These are phyloP conservation scores for Pleurotus sapidus DNA, from an alignment of 768 basidiomycete species.

Conservation along the genomic window DNA sequence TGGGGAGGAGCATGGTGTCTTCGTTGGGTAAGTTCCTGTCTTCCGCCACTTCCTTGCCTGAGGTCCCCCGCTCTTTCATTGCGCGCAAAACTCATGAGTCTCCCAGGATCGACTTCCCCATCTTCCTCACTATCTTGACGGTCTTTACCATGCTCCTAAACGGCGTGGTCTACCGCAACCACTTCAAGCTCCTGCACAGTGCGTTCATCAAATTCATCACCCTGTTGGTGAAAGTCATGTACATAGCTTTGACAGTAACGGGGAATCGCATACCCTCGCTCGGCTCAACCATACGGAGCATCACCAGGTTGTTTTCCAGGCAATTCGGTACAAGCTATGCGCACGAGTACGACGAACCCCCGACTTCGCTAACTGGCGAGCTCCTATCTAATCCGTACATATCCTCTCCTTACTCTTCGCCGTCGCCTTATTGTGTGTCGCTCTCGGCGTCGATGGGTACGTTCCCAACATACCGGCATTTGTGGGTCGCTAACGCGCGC, in stretches of 20 bases:
- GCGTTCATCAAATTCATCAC: constrained; percentile 21
- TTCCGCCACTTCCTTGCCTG: not conserved
- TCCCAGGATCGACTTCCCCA: constrained; percentile 70
- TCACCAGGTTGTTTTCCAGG: not conserved
- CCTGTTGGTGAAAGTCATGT: not conserved
- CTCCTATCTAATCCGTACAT: constrained; percentile 76
- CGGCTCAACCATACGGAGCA: constrained; percentile 25
- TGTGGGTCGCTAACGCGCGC: too few relatives aligned
- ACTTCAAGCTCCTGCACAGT: constrained; percentile 65
- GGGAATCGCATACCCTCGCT: constrained; percentile 62
- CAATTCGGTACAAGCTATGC: not conserved
- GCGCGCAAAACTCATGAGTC: constrained; percentile 44
- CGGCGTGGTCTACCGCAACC: constrained; percentile 58
- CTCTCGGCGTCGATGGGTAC: constrained; percentile 54
- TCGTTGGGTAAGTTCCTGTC: constrained; percentile 31
- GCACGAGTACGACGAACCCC: constrained; percentile 26
- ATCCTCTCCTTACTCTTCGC: constrained; percentile 61
- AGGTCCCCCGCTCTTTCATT: not conserved
- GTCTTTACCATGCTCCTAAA: constrained; percentile 56
- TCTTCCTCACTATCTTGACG: constrained; percentile 51
- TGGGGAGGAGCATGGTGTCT: constrained; percentile 51
- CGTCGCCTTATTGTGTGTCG: constrained; percentile 49
- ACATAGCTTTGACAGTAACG: constrained; percentile 38
- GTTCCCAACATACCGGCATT: constrained; percentile 16
- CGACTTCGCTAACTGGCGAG: constrained; percentile 30